Percentiles rank a stretch among this genome's conserved stretches.
phyloP scores from a whole-genome alignment of 192 early-diverging fungal genomes.

The Coemansia sp. region DNA sequence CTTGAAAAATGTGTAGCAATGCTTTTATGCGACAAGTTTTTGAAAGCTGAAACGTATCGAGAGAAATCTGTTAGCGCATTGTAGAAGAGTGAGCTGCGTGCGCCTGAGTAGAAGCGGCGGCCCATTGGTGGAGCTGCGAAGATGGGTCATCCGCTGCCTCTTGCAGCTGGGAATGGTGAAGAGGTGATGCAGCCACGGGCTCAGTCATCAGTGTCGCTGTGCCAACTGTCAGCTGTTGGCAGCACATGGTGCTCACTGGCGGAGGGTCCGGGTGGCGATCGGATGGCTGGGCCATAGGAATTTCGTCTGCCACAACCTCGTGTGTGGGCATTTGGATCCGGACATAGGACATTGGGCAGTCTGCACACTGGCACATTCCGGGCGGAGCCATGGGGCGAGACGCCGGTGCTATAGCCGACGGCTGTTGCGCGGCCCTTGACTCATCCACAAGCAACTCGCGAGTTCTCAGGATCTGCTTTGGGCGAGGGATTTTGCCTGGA shows the following conservation, averaged over 20 bases:
- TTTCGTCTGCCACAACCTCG: not conserved
- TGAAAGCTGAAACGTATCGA: not conserved
- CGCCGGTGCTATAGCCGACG: not conserved
- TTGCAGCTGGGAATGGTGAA: not conserved
- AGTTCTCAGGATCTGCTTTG: not conserved
- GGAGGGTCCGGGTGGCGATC: not conserved
- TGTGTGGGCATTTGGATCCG: not conserved
- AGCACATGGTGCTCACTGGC: not conserved
- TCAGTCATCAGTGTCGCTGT: slow-evolving; percentile 39
- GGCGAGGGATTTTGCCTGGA: slow-evolving; percentile 1
- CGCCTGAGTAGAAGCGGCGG: not conserved
- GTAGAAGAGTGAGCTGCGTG: not conserved
- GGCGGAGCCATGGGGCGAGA: not conserved
- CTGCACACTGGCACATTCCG: slow-evolving; percentile 9
- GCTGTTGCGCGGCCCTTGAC: not conserved
- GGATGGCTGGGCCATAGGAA: not conserved
- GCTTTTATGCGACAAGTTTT: not conserved
- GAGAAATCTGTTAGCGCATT: not conserved
- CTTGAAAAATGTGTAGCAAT: too few relatives aligned
- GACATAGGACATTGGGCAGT: slow-evolving; percentile 7
- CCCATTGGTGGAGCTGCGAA: slow-evolving; percentile 1
- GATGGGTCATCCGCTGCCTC: not conserved
- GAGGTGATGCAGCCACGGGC: slow-evolving; percentile 7
- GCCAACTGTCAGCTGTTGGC: slow-evolving; percentile 17
- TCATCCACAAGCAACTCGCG: not conserved